Evolutionary conservation across 371 early-diverging fungal species (phyloP), one percentile per base, ranked within the genome.

Genomic region (Phascolomyces articulosus): DNA sequence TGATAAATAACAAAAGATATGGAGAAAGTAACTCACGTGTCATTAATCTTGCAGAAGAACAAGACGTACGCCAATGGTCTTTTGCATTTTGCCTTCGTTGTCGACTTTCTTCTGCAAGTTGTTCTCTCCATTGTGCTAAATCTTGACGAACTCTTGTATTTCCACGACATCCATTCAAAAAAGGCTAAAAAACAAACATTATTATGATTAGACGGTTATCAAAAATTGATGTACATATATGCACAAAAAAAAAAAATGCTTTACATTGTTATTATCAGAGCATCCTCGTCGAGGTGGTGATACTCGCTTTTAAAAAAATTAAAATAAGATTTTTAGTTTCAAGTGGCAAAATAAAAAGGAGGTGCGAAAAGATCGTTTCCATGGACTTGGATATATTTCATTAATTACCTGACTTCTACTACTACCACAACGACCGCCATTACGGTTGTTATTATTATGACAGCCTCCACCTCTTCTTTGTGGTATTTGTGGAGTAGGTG

Each of bases 71-170:
- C 54, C 59, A 40, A 18, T 27, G 20, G 9, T 41, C n/a, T 34
- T 23, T 24, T 4, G 34, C 15, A 16, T 23, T 4, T 26, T 24
- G n/a, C 4, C 51, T 38, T 51, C 65, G 49, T 20, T 49, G 34
- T 15, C 55, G 40, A 34, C 53, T 51, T n/a, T 27, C 53, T 9
- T 51, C 27, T 18, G 59, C 66, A 21, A 70, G 49, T 13, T 70
- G 66, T 59, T 66, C 66, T 47, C 70, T 66, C 70, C 70, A 70
- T 27, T 48, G 51, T 8, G 62, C 70, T 11, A 70, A 49, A 48
- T 70, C 70, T 55, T 56, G 66, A 27, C 60, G 58, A 16, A 28
- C 62, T 13, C 41, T 56, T 13, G 51, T 53, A 48, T 4, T 20
- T 21, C 15, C 10, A 10, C 26, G 28, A 28, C 27, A 18, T 15